Conservation (phyloP, 352 stramenopile species). For the Pythium apleroticum region DNA sequence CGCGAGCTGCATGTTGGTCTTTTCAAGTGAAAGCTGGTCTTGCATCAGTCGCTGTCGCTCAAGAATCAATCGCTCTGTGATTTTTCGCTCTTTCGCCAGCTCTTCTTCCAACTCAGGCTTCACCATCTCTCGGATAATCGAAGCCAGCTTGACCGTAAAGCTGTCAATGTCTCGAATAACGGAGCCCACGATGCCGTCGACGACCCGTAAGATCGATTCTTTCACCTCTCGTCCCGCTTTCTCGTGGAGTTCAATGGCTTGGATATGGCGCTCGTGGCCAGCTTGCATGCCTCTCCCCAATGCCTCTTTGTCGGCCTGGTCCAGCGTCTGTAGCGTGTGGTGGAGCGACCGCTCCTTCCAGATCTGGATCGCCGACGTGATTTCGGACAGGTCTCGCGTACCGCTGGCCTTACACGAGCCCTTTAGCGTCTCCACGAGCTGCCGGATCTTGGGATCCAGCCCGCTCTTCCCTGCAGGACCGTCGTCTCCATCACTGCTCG, state of each 20-base stretch:
- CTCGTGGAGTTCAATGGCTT: conserved; percentile 60
- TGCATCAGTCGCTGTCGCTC: conserved; percentile 37
- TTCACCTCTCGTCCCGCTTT: conserved; percentile 42
- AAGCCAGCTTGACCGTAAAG: conserved; percentile 33
- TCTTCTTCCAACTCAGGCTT: conserved; percentile 42
- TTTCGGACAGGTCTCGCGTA: conserved; percentile 23
- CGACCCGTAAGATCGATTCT: conserved; percentile 30
- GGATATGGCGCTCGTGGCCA: conserved; percentile 40
- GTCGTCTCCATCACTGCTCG: conserved; percentile 1
- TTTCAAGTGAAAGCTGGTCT: conserved; percentile 23
- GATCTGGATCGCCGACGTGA: conserved; percentile 39
- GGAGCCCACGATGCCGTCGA: conserved; percentile 21
- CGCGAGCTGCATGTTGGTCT: conserved; percentile 25
- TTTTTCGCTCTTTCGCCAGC: conserved; percentile 25
- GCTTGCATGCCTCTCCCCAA: neutral
- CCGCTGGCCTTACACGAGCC: conserved; percentile 9
- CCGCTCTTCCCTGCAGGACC: neutral
- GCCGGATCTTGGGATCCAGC: conserved; percentile 13
- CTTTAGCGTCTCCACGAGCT: conserved; percentile 27
- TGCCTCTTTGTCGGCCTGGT: conserved; percentile 14
- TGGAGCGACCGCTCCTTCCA: conserved; percentile 67
- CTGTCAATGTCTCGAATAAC: conserved; percentile 33
- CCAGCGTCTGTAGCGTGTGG: conserved; percentile 48
- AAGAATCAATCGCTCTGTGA: conserved; percentile 29
- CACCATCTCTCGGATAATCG: conserved; percentile 33